Evolutionary conservation across 2,329 filamentous ascomycete genomes (phyloP).

Genomic region (Apiospora pterosperma): DNA sequence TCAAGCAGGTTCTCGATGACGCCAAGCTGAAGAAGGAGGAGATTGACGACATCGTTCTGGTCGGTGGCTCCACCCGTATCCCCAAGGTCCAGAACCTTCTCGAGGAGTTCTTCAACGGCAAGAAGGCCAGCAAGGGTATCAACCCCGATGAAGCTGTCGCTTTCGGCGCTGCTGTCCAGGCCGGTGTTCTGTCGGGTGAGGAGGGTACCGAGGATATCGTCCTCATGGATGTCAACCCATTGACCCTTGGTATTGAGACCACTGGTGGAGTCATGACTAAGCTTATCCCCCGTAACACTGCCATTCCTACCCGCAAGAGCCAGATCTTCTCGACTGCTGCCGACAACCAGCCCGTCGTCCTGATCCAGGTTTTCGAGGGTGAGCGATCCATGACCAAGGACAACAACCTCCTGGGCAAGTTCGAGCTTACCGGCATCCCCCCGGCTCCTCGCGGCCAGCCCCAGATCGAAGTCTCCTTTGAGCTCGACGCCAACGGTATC

Average conservation of each 20-base stretch:
- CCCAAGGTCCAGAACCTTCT: constrained; percentile 94
- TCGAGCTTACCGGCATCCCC: constrained; percentile 94
- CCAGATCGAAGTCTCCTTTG: constrained; percentile 97
- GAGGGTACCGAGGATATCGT: constrained; percentile 76
- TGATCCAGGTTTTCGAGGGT: constrained; percentile 95
- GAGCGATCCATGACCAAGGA: constrained; percentile 93
- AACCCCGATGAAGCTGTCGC: constrained; percentile 99
- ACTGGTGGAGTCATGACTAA: constrained; percentile 98
- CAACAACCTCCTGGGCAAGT: constrained; percentile 97
- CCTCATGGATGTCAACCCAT: constrained; percentile 95
- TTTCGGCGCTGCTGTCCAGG: constrained; percentile 95
- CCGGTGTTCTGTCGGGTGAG: constrained; percentile 90
- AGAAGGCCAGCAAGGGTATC: constrained; percentile 98
- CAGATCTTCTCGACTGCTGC: constrained; percentile 97
- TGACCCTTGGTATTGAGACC: constrained; percentile 96
- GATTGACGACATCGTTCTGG: constrained; percentile 93
- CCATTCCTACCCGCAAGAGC: constrained; percentile 93
- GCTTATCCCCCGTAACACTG: constrained; percentile 90
- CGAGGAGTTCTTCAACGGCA: constrained; percentile 91
- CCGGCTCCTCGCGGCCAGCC: constrained; percentile 93
- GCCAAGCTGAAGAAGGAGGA: constrained; percentile 96
- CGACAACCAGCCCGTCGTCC: constrained; percentile 92
- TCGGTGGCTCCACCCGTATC: constrained; percentile 98
- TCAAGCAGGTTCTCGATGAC: constrained; percentile 97
- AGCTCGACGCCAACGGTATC: constrained; percentile 97